Evolutionary conservation across 2,329 filamentous ascomycete genomes (phyloP).

Genomic region (Dryadomyces sulphureus): DNA sequence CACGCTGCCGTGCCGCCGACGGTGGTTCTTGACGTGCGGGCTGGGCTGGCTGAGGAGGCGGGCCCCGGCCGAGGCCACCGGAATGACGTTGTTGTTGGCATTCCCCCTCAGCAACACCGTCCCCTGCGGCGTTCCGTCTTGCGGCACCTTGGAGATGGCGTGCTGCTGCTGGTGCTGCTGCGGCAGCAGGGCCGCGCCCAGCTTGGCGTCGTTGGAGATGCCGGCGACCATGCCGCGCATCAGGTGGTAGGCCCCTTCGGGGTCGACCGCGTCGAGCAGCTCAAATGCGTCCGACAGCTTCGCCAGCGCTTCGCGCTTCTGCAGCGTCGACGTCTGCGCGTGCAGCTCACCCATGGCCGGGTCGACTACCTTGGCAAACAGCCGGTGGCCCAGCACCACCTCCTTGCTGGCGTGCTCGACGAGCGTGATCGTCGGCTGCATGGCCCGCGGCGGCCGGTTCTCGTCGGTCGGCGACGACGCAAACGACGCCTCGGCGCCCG

Average conservation of each 20-base stretch:
- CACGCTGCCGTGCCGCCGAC: conserved; percentile 42
- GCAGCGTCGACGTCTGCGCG: conserved; percentile 53
- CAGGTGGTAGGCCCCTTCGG: conserved; percentile 78
- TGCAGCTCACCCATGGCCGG: conserved; percentile 73
- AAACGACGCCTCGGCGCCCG: conserved; percentile 15
- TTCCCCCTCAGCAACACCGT: conserved; percentile 47
- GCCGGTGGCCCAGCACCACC: conserved; percentile 62
- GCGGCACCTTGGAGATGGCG: conserved; percentile 18
- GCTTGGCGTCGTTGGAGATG: conserved; percentile 53
- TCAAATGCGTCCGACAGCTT: conserved; percentile 76
- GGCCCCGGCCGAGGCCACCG: conserved; percentile 37
- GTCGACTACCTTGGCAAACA: conserved; percentile 71
- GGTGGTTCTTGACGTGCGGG: conserved; percentile 69
- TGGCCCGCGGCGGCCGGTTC: conserved; percentile 35
- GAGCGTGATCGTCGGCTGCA: conserved; percentile 17
- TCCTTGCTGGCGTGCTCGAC: conserved; percentile 58
- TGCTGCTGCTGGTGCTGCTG: conserved; percentile 12
- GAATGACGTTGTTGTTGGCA: conserved; percentile 23
- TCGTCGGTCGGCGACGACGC: conserved; percentile 39
- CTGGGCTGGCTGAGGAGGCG: conserved; percentile 69
- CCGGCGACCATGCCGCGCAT: conserved; percentile 64
- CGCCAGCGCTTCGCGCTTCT: conserved; percentile 70
- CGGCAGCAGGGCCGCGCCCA: conserved; percentile 34
- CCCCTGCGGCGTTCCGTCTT: conserved; percentile 32
- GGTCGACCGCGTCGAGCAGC: conserved; percentile 71